A percentile compares a stretch with the other conserved stretches of the same genome.
These are phyloP conservation scores for Aureobasidium sp. DNA, from an alignment of 2,329 filamentous ascomycete species.

Conservation along the genomic window DNA sequence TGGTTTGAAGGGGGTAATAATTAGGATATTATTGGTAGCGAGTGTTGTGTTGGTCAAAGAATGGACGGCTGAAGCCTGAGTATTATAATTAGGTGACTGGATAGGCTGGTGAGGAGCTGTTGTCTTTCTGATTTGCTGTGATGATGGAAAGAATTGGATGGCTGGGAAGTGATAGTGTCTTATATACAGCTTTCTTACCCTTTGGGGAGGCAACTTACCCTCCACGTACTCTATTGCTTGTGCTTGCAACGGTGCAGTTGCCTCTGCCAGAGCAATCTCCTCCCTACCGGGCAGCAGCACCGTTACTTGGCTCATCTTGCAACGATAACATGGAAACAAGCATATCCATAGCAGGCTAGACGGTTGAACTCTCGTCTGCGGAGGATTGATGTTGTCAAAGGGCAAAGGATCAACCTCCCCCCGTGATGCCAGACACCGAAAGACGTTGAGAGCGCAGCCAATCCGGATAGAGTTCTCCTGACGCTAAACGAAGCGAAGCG, in stretches of 20 bases:
- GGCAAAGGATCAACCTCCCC: background rate
- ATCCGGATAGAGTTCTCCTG: slow-evolving; percentile 7
- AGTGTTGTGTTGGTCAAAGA: slow-evolving; percentile 9
- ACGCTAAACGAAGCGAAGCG: slow-evolving; percentile 6
- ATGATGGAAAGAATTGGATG: slow-evolving; percentile 11
- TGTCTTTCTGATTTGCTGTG: slow-evolving; percentile 10
- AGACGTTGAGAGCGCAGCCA: slow-evolving; percentile 1
- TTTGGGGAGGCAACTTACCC: background rate
- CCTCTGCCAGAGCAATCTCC: slow-evolving; percentile 2
- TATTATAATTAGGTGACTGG: slow-evolving; percentile 11
- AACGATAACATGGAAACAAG: slow-evolving; percentile 6
- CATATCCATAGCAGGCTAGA: slow-evolving; percentile 4
- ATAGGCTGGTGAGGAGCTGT: slow-evolving; percentile 10
- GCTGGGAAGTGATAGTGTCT: background rate
- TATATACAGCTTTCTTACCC: slow-evolving; percentile 2
- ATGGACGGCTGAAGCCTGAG: slow-evolving; percentile 12
- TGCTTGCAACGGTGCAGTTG: slow-evolving; percentile 2
- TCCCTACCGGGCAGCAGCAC: slow-evolving; percentile 8
- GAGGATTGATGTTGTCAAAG: background rate
- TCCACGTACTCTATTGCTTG: background rate
- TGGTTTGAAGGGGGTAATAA: slow-evolving; percentile 8
- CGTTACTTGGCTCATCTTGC: slow-evolving; percentile 7
- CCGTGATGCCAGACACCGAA: background rate
- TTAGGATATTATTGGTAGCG: slow-evolving; percentile 9
- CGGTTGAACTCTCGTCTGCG: background rate